A percentile compares a stretch with the other conserved stretches of the same genome.
These are phyloP conservation scores for Herpetomonas samuelpessoai DNA, from an alignment of 208 protist genomes.

Conservation along the genomic window DNA sequence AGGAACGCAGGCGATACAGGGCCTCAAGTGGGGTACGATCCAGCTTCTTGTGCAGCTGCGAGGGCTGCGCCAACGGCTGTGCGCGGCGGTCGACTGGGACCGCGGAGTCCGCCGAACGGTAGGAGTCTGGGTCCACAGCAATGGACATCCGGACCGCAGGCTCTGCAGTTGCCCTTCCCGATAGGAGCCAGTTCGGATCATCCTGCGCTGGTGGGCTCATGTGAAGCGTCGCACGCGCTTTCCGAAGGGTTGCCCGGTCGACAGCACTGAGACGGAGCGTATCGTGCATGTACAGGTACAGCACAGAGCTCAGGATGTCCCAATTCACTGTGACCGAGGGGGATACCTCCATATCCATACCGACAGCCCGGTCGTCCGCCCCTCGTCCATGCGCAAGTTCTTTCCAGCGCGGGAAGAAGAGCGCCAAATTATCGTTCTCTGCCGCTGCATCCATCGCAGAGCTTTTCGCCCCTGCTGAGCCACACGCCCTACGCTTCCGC, in stretches of 20 bases:
- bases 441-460: not conserved
- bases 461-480: not conserved
- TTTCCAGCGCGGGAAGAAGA: too few relatives aligned
- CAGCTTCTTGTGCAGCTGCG: not conserved
- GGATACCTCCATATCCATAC: not conserved
- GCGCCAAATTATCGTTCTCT: not conserved
- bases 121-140: not conserved
- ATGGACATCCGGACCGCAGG: not conserved
- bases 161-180: too few relatives aligned
- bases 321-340: slow-evolving; percentile 13
- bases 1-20: not conserved
- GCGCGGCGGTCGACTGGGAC: too few relatives aligned
- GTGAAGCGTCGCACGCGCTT: not conserved
- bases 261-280: slow-evolving; percentile 5
- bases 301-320: slow-evolving; percentile 9
- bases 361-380: too few relatives aligned
- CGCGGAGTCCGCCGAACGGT: not conserved
- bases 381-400: too few relatives aligned
- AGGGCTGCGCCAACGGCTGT: not conserved
- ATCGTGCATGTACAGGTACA: slow-evolving; percentile 15
- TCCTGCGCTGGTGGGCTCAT: too few relatives aligned
- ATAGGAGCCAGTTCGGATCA: too few relatives aligned
- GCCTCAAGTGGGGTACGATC: not conserved
- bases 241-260: not conserved
- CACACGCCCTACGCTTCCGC: too few relatives aligned